Conservation (phyloP, 257 asterid species). For the Solanum paucissectum region DNA sequence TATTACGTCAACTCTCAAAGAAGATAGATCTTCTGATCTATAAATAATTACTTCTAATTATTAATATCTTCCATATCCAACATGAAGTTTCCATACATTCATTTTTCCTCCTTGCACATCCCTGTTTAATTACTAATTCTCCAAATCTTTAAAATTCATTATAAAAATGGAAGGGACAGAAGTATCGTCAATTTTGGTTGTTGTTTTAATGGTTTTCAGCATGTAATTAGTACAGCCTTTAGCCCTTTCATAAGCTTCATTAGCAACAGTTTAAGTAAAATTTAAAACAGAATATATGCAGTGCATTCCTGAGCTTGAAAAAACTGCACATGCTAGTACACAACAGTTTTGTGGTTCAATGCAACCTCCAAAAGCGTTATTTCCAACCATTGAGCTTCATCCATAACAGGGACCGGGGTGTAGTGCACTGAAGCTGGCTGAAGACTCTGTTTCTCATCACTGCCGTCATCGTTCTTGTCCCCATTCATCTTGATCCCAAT, state of each 20-base stretch:
- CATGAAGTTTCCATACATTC: not conserved
- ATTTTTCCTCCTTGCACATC: not conserved
- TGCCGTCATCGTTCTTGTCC: not conserved
- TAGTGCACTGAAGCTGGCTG: not conserved
- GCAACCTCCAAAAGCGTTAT: not conserved
- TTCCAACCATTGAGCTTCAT: slow-evolving; percentile 32
- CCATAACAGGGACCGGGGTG: not conserved
- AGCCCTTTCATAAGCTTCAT: slow-evolving; percentile 39
- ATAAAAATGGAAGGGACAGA: slow-evolving; percentile 5
- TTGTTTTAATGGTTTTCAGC: slow-evolving; percentile 6
- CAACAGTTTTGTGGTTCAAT: too few species aligned
- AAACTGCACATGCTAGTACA: too few species aligned
- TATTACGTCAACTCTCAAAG: too few species aligned
- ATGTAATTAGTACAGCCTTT: slow-evolving; percentile 27
- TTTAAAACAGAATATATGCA: too few species aligned
- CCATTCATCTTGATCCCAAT: not conserved
- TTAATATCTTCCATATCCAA: not conserved
- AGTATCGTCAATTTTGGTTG: slow-evolving; percentile 8
- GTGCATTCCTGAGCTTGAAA: too few species aligned
- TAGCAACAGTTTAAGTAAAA: too few species aligned
- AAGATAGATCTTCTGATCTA: not conserved
- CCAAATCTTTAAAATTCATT: not conserved
- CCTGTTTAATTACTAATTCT: slow-evolving; percentile 3
- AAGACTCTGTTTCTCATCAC: too few species aligned
- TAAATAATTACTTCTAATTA: not conserved